A percentile compares a stretch with the other conserved stretches of the same genome.
phyloP scores from a whole-genome alignment of 768 basidiomycete genomes.

The Sistotremastrum suecicum region DNA sequence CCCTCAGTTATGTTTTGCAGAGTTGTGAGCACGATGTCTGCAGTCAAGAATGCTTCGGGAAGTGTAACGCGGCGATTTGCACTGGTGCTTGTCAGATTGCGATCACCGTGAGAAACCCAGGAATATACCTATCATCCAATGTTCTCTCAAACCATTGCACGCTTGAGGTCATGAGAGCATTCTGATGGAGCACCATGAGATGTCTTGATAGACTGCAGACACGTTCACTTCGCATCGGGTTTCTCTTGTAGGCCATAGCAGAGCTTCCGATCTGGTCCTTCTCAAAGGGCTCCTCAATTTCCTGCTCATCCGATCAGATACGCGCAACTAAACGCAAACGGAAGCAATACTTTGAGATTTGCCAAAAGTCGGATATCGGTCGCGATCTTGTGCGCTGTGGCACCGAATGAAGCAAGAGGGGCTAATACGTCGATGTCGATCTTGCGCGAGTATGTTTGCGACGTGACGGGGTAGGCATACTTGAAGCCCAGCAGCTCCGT shows the following conservation, averaged over 20 bases:
- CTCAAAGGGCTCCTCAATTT: constrained; percentile 98
- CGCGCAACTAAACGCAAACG: background rate
- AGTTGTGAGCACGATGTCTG: constrained; percentile 91
- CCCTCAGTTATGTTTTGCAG: constrained; percentile 96
- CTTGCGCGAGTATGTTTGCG: constrained; percentile 97
- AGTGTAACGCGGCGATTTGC: constrained; percentile 94
- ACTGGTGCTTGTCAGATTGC: constrained; percentile 23
- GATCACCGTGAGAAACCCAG: background rate
- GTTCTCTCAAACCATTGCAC: constrained; percentile 99
- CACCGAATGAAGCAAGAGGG: constrained; percentile 76
- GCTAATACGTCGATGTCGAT: constrained; percentile 89
- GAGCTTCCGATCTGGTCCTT: constrained; percentile 95
- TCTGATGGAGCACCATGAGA: constrained; percentile 91
- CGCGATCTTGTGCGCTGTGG: constrained; percentile 95
- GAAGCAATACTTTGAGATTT: constrained; percentile 58
- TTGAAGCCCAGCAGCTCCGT: constrained; percentile 85
- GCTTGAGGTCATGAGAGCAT: constrained; percentile 85
- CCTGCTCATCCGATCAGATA: constrained; percentile 27
- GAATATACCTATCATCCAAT: constrained; percentile 73
- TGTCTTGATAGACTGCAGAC: constrained; percentile 95
- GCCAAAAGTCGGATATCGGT: constrained; percentile 91
- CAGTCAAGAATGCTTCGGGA: constrained; percentile 93
- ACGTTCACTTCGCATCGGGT: constrained; percentile 97
- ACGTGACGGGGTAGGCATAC: constrained; percentile 95
- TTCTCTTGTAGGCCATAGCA: constrained; percentile 98